Base-by-base conservation (phyloP, 2,329 filamentous ascomycete species). In the Graphilbum ipis-grandicollis region DNA sequence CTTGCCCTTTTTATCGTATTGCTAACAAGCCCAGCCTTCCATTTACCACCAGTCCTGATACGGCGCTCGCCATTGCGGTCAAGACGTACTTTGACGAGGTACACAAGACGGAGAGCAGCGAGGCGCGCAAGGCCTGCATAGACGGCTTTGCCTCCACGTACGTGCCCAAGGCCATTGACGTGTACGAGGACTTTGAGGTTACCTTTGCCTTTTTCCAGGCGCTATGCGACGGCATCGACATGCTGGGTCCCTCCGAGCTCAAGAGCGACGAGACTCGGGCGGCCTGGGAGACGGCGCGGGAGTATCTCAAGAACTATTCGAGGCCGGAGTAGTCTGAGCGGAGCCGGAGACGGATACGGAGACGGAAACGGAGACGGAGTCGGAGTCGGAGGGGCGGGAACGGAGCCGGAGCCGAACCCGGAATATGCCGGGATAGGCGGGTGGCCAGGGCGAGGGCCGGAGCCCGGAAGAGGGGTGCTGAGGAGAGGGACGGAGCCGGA, bases 1-100 rank as follows among this genome's bases (percentile, higher is more conserved):
- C 22, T 5, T 15, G 9, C 18, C 25, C 17, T 4, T 18, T 6
- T 14, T 21, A 36, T 13, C 8, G 18, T 8, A 22, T n/a, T 9
- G 31, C 19, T 34, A 19, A 25, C 26, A 9, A n/a, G 9, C 14
- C 19, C 44, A 48, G 45, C 4, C 44, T 48, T 13, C 47, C 47
- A 1, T 49, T 44, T 19, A 34, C 34, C 30, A 35, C 41, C n/a
- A 41, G 82, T 44, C 75, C 78, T 10, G 79, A 86, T 48, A 77
- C 82, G 34, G 78, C 74, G 12, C 66, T 90, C 25, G 80, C 78
- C 21, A 81, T 90, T 42, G 80, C 81, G 1, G 73, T 85, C 30
- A 82, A 84, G 55, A 83, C 79, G 9, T 82, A 82, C 50, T 58
- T 79, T 44, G 59, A 66, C 34, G 49, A 68, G 32, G 56, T 78